Evolutionary conservation across 306 rosid genomes (phyloP).

Genomic region (Trifolium subterraneum): DNA sequence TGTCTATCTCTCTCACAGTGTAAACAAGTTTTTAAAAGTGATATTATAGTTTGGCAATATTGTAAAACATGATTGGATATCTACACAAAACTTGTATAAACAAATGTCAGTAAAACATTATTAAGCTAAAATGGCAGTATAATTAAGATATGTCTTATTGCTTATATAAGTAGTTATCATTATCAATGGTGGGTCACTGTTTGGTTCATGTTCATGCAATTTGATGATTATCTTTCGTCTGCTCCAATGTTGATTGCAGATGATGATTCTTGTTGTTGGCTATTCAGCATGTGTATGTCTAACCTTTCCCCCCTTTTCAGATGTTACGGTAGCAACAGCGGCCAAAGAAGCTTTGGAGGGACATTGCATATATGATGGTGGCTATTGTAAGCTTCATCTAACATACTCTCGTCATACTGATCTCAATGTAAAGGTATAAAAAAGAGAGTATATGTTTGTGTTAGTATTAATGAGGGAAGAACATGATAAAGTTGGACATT

Average conservation of each 20-base stretch:
- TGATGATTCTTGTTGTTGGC: background rate
- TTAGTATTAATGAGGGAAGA: conserved; percentile 65
- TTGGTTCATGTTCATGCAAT: background rate
- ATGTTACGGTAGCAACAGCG: conserved; percentile 66
- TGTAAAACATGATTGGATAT: background rate
- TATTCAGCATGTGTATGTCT: conserved; percentile 1
- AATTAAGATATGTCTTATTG: background rate
- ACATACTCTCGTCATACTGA: conserved; percentile 99
- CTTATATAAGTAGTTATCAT: background rate
- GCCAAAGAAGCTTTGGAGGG: conserved; percentile 94
- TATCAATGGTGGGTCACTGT: background rate
- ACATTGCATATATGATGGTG: conserved; percentile 99
- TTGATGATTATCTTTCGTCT: background rate
- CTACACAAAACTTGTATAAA: background rate
- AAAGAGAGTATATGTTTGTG: conserved; percentile 54
- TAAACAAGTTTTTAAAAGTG: background rate
- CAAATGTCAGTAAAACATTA: background rate
- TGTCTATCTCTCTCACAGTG: background rate
- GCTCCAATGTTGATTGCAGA: background rate
- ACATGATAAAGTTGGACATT: conserved; percentile 52
- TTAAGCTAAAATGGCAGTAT: background rate
- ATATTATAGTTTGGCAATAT: background rate
- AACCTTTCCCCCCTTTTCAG: conserved; percentile 41
- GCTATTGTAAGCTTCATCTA: conserved; percentile 99
- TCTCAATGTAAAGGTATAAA: conserved; percentile 98